phyloP scores from a whole-genome alignment of 1,284 basidiomycete species.

The Heterobasidion irregulare region DNA sequence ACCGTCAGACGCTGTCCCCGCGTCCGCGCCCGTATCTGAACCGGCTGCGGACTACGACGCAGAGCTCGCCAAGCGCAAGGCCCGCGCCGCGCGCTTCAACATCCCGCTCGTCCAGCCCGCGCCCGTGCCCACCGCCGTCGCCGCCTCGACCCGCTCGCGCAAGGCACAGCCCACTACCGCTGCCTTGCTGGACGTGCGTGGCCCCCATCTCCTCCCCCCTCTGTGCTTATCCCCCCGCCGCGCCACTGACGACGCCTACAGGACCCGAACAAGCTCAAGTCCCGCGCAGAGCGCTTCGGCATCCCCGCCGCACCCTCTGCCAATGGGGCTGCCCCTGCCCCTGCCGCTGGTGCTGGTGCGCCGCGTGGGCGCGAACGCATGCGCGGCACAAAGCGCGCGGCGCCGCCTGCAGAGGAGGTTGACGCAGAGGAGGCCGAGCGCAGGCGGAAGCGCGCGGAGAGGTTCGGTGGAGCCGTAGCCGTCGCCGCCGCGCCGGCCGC shows the following conservation, averaged over 20 bases:
- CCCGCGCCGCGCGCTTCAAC: conserved; percentile 61
- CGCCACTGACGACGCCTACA: conserved; percentile 13
- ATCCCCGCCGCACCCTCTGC: no score
- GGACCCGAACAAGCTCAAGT: conserved; percentile 39
- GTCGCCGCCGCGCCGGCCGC: not conserved
- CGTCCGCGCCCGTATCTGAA: not conserved
- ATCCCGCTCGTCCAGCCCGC: conserved; percentile 48
- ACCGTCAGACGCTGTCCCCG: not conserved
- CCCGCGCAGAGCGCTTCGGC: conserved; percentile 48
- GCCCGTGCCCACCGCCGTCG: conserved; percentile 13
- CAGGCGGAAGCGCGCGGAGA: conserved; percentile 52
- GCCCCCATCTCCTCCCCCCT: conserved; percentile 4
- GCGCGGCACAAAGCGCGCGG: no score
- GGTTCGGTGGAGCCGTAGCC: conserved; percentile 32
- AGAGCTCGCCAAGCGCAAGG: conserved; percentile 49
- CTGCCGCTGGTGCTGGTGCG: not conserved
- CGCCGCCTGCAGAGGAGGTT: conserved; percentile 25
- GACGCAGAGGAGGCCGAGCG: conserved; percentile 52
- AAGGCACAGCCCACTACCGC: conserved; percentile 16
- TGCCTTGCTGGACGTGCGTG: not conserved
- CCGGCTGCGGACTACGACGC: conserved; percentile 22
- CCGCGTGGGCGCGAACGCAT: not conserved
- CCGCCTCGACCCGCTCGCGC: conserved; percentile 7
- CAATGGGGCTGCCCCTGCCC: no score
- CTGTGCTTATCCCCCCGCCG: not conserved